phyloP scores from a whole-genome alignment of 352 stramenopile species.

The Globisporangium alternatum region DNA sequence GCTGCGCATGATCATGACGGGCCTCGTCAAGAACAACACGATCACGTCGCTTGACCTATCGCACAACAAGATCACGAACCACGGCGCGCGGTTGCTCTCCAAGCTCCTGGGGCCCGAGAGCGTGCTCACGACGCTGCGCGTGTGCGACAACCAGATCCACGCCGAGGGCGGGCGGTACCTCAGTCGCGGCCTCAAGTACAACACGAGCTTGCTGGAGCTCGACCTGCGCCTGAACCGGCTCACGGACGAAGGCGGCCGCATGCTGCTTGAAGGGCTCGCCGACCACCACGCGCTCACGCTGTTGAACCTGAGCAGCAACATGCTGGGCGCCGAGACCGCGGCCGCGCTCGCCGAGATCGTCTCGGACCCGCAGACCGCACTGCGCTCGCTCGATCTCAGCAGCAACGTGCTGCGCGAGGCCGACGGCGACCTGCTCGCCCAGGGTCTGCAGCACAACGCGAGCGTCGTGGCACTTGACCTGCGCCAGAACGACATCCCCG shows the following conservation, averaged over 20 bases:
- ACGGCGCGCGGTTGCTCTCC: conserved; percentile 85
- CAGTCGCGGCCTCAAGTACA: conserved; percentile 87
- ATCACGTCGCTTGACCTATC: conserved; percentile 92
- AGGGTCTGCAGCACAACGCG: conserved; percentile 61
- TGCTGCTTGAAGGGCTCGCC: conserved; percentile 85
- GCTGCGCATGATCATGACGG: conserved; percentile 92
- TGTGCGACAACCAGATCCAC: conserved; percentile 94
- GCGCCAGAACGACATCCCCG: conserved; percentile 75
- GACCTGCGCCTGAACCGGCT: conserved; percentile 91
- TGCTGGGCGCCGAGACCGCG: conserved; percentile 66
- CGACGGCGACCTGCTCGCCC: conserved; percentile 53
- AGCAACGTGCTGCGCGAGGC: conserved; percentile 70
- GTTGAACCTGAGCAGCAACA: conserved; percentile 88
- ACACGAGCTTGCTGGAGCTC: conserved; percentile 86
- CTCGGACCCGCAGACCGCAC: conserved; percentile 46
- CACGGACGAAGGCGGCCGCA: conserved; percentile 86
- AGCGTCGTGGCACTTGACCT: conserved; percentile 68
- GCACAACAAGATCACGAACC: conserved; percentile 96
- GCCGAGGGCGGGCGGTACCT: conserved; percentile 89
- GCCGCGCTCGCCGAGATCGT: conserved; percentile 73
- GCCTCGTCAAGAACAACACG: conserved; percentile 89
- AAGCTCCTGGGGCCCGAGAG: conserved; percentile 89
- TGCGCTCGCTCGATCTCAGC: conserved; percentile 81
- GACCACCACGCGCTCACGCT: conserved; percentile 62
- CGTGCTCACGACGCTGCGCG: conserved; percentile 87